Evolutionary conservation across 345 rosid species (phyloP), one percentile per base, ranked within the genome.

Genomic region (Dovyalis caffra): DNA sequence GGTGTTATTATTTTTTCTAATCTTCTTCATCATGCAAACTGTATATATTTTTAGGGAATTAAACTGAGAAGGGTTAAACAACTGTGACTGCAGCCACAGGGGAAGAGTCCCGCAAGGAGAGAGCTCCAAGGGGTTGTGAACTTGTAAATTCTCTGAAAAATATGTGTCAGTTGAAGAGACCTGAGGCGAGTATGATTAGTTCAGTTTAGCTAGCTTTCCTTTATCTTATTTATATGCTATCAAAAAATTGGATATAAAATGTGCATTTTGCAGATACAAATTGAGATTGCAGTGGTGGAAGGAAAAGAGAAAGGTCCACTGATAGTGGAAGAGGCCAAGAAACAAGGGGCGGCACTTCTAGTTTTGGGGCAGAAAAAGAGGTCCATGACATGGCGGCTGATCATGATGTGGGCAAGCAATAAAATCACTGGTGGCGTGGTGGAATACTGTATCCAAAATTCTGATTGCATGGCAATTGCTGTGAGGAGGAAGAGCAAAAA

Each of bases 381-480:
- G 68, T 89, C 93, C 11, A 76, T 85, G 80, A 91, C 94, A 18
- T 91, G 99, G 99, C 85, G 97, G 40, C 79, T 95, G 40, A 43
- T 95, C 25, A 72, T 90, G 90, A 83, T 90, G 87, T 95, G 99
- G 99, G 87, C 95, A 8, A 85, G 79, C 68, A 83, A 72, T 72
- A 76, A 76, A 38, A 61, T 67, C 1, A 43, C 80, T 25, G 82
- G 83, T 5, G 94, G 90, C 4, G 83, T 83, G 3, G 99, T 91
- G 14, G 97, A 95, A 65, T 91, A 89, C 76, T 95, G 99, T 51
- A 88, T 95, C 68, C 97, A 91, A 66, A 91, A 92, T 61, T 90
- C 99, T 0, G 80, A 74, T 14, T 92, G 97, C 81, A 95, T 95
- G 99, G 95, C 97, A 2, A 79, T 95, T 66, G 97, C 95, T 14